Evolutionary conservation across 768 basidiomycete genomes (phyloP).

Genomic region (Trametes villosa): DNA sequence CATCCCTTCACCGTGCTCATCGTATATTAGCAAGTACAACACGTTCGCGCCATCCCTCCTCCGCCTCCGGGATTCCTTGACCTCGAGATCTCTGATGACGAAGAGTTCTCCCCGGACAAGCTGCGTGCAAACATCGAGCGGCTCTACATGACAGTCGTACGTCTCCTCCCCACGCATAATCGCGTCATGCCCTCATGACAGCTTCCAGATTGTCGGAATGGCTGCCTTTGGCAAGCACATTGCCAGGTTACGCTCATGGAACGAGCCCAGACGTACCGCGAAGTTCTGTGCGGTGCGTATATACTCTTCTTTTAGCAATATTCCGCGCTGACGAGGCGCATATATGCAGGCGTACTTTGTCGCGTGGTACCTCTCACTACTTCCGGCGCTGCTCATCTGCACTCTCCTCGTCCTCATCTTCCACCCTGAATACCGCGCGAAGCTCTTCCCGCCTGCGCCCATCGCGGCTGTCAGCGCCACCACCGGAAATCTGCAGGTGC

Average conservation of each 20-base stretch:
- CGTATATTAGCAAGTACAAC: slow-evolving; percentile 41
- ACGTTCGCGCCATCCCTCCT: slow-evolving; percentile 39
- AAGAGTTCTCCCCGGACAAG: slow-evolving; percentile 49
- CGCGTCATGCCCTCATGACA: neutral
- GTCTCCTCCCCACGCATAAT: slow-evolving; percentile 8
- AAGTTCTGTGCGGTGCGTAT: slow-evolving; percentile 34
- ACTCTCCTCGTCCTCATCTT: slow-evolving; percentile 42
- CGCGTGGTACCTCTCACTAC: slow-evolving; percentile 42
- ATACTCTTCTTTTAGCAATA: neutral
- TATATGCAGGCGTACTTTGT: slow-evolving; percentile 36
- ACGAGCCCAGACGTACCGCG: slow-evolving; percentile 40
- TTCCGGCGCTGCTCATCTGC: slow-evolving; percentile 39
- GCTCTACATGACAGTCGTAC: slow-evolving; percentile 43
- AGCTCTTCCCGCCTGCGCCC: slow-evolving; percentile 43
- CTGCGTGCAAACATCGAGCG: slow-evolving; percentile 45
- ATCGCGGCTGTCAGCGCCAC: slow-evolving; percentile 37
- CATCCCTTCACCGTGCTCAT: neutral
- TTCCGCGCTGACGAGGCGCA: neutral
- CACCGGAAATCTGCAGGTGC: slow-evolving; percentile 40
- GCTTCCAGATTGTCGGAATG: slow-evolving; percentile 35
- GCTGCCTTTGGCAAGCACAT: slow-evolving; percentile 41
- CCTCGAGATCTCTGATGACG: slow-evolving; percentile 41
- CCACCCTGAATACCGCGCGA: slow-evolving; percentile 38
- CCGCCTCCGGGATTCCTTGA: slow-evolving; percentile 41
- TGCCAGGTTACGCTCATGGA: slow-evolving; percentile 45